These are phyloP conservation scores for Picochlorum sp. DNA, from an alignment of 139 green algal species.

Conservation along the genomic window DNA sequence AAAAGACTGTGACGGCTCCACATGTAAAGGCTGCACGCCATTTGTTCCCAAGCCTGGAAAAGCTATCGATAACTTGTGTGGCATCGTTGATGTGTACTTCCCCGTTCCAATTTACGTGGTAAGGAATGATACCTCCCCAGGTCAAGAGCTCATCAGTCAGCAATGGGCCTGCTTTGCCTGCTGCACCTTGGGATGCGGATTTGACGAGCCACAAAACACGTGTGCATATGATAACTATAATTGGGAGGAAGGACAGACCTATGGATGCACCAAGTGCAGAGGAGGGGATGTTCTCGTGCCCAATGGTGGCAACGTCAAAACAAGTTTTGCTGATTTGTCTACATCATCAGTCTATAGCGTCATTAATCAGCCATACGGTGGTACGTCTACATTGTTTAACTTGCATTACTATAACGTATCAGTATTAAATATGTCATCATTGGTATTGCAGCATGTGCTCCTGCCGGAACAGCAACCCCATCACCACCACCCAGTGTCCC, in stretches of 20 bases:
- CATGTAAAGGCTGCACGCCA: constrained; percentile 5
- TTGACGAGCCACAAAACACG: background rate
- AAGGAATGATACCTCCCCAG: constrained; percentile 6
- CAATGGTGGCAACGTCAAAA: constrained; percentile 8
- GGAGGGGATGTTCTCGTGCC: background rate
- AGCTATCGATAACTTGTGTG: background rate
- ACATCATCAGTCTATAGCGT: constrained; percentile 7
- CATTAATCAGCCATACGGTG: constrained; percentile 1
- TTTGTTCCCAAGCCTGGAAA: constrained; percentile 2
- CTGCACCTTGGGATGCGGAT: constrained; percentile 4
- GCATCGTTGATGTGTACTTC: constrained; percentile 3
- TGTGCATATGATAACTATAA: background rate
- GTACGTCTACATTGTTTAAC: constrained; percentile 1
- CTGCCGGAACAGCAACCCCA: background rate
- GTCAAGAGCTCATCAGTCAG: constrained; percentile 1
- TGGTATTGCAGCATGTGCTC: constrained; percentile 10
- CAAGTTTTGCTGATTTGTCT: constrained; percentile 3
- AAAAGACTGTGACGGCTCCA: background rate
- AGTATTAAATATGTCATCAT: too few species aligned
- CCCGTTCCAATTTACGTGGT: constrained; percentile 5
- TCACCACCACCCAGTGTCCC: background rate
- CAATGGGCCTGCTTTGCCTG: constrained; percentile 9
- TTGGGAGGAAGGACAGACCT: background rate
- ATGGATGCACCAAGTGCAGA: constrained; percentile 8
- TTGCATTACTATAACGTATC: too few species aligned